Conservation (phyloP, 139 green algal species). For the Desmodesmus armatus region DNA sequence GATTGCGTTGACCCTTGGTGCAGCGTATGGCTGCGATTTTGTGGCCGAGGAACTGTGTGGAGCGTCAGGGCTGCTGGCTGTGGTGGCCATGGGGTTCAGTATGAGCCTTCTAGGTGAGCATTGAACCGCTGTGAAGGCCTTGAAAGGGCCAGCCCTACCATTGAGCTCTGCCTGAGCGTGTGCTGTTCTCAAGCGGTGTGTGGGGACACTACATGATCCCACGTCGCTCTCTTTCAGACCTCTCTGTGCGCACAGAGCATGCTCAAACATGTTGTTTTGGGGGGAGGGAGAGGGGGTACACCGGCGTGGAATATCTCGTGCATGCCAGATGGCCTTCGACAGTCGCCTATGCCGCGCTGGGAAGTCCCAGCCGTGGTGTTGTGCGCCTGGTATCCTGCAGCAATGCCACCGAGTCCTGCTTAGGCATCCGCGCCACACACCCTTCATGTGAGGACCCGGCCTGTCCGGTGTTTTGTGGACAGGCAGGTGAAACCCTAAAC, state of each 20-base stretch:
- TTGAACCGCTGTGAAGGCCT: not conserved
- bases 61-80: slow-evolving; percentile 70
- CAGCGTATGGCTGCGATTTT: slow-evolving; percentile 63
- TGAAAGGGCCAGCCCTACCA: not conserved
- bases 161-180: not conserved
- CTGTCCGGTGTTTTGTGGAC: no score
- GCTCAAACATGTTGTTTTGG: not conserved
- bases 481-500: no score
- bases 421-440: no score
- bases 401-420: no score
- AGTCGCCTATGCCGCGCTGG: no score
- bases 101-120: slow-evolving; percentile 55
- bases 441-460: no score
- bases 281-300: no score
- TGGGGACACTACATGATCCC: not conserved
- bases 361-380: no score
- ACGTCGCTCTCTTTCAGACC: not conserved
- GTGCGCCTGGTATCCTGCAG: no score
- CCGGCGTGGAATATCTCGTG: no score
- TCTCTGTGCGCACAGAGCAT: not conserved
- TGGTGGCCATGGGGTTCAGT: slow-evolving; percentile 60
- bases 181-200: not conserved
- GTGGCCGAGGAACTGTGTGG: slow-evolving; percentile 65
- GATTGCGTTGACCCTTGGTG: slow-evolving; percentile 68
- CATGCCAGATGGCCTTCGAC: no score